A percentile compares a stretch with the other conserved stretches of the same genome.
These are phyloP conservation scores for Trichoderma asperelloides DNA, from an alignment of 495 filamentous ascomycete genomes.

Conservation along the genomic window DNA sequence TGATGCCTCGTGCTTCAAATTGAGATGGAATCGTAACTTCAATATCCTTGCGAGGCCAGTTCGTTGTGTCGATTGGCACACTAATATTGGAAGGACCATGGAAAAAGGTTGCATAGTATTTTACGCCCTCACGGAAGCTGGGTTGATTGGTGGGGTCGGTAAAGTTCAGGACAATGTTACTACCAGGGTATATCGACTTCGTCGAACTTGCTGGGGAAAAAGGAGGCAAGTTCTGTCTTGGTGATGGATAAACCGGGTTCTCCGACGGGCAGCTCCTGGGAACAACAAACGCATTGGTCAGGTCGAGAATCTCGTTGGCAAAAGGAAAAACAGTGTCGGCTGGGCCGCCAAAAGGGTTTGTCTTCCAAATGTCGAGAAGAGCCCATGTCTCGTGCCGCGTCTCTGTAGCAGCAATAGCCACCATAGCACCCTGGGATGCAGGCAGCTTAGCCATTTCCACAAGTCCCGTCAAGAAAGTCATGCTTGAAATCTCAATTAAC, in stretches of 20 bases:
- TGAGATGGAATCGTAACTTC: background rate
- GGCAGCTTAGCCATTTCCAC: constrained; percentile 31
- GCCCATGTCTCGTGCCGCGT: constrained; percentile 43
- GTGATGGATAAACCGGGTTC: constrained; percentile 41
- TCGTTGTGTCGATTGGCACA: constrained; percentile 32
- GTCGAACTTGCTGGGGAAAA: constrained; percentile 29
- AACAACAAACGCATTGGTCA: constrained; percentile 39
- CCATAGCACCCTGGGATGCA: constrained; percentile 33
- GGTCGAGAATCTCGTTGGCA: constrained; percentile 44
- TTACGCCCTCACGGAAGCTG: constrained; percentile 22
- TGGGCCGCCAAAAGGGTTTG: constrained; percentile 39
- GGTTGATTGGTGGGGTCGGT: constrained; percentile 30
- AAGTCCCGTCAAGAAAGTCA: constrained; percentile 46
- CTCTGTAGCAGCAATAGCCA: constrained; percentile 41
- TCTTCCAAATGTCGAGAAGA: constrained; percentile 42
- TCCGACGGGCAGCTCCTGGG: constrained; percentile 38
- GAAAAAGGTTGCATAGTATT: constrained; percentile 46
- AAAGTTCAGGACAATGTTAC: constrained; percentile 33
- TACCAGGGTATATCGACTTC: constrained; percentile 33
- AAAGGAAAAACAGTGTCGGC: constrained; percentile 18
- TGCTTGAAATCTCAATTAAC: constrained; percentile 43
- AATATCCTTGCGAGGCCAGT: background rate
- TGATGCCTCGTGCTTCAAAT: background rate
- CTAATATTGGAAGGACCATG: constrained; percentile 37
- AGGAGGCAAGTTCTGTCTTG: constrained; percentile 34